Conservation (phyloP, 371 early-diverging fungal genomes). For the Conidiobolus incongruus region DNA sequence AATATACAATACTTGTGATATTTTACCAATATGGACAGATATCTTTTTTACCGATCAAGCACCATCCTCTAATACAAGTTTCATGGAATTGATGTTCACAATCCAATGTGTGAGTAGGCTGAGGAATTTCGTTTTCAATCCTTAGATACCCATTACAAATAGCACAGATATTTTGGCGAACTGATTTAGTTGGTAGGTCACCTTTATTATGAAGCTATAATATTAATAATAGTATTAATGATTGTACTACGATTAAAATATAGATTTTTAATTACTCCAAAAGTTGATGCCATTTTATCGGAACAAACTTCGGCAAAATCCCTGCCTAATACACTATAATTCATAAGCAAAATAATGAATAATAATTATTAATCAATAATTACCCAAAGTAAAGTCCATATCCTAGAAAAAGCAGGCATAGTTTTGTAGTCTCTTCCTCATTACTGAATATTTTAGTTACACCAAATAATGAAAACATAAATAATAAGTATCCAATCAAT, state of each 20-base stretch:
- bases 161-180: constrained; percentile 53
- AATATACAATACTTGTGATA: background rate
- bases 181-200: constrained; percentile 38
- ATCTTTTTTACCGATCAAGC: constrained; percentile 80
- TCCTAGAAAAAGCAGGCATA: constrained; percentile 15
- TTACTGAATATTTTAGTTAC: constrained; percentile 14
- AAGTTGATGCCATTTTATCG: constrained; percentile 57
- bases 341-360: too few relatives aligned
- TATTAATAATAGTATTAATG: background rate
- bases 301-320: constrained; percentile 69
- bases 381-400: constrained; percentile 57
- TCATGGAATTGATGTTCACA: constrained; percentile 76
- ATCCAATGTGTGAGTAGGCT: constrained; percentile 34
- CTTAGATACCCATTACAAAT: constrained; percentile 37
- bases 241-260: background rate
- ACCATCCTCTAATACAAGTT: constrained; percentile 87
- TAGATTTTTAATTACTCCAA: constrained; percentile 17
- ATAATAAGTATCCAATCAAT: constrained; percentile 24
- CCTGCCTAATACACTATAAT: constrained; percentile 46
- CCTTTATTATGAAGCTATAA: constrained; percentile 36
- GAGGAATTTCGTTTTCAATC: constrained; percentile 7
- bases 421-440: constrained; percentile 15
- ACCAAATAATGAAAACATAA: constrained; percentile 31
- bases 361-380: background rate
- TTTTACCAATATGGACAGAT: constrained; percentile 79